These are phyloP conservation scores for Lepidium sativum DNA, from an alignment of 345 rosid genomes.

Conservation along the genomic window DNA sequence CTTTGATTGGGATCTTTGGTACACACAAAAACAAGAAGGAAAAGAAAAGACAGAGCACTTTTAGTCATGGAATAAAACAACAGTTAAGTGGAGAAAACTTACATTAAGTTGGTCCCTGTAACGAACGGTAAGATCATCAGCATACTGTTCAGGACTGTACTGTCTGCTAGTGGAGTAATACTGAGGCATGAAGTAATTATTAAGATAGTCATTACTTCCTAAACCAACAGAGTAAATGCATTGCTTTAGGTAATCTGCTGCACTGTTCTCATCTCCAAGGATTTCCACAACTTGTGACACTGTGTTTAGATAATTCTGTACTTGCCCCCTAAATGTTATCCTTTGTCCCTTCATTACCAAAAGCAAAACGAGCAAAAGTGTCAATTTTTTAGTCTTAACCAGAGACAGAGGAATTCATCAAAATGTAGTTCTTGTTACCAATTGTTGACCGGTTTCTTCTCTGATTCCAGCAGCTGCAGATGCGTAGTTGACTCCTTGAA, in stretches of 20 bases:
- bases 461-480: constrained; percentile 89
- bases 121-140: constrained; percentile 46
- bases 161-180: constrained; percentile 45
- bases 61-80: neutral
- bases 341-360: constrained; percentile 52
- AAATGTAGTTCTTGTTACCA: constrained; percentile 33
- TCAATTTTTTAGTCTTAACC: no score
- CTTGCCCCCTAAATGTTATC: constrained; percentile 68
- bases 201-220: constrained; percentile 94
- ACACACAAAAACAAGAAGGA: neutral
- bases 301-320: constrained; percentile 50
- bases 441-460: constrained; percentile 73
- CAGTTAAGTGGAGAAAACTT: neutral
- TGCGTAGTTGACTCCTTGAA: constrained; percentile 68
- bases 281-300: constrained; percentile 47
- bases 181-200: constrained; percentile 84
- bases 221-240: constrained; percentile 68
- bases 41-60: constrained; percentile 3
- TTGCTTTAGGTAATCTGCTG: constrained; percentile 48
- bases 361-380: neutral
- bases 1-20: neutral
- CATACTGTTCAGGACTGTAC: constrained; percentile 49
- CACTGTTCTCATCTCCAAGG: constrained; percentile 47
- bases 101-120: constrained; percentile 59
- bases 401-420: neutral